Base-by-base conservation (phyloP, 306 rosid species). In the Prunus mongolica region DNA sequence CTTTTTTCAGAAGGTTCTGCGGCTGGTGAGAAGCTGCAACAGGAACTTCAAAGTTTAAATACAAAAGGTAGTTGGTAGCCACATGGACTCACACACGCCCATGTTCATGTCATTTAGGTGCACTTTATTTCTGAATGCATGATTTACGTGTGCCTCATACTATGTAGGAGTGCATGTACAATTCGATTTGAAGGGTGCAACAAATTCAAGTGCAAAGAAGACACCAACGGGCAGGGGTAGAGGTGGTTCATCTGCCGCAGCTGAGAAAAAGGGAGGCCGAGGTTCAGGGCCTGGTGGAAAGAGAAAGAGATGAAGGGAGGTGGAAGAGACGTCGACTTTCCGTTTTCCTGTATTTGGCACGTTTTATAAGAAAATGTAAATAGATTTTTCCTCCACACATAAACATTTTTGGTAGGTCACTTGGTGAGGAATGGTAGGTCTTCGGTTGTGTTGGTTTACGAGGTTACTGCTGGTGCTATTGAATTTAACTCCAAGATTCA, bases 11-110 rank as follows among this genome's bases (percentile, higher is more conserved):
- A 81, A 57, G 88, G 87, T 60, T 73, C 86, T 69, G 74, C 76
- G 30, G 75, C 81, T 56, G 91, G 90, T 14, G 93, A 89, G 90
- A 95, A 95, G 90, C 87, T 95, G 88, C 87, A 86, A 78, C 76
- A 84, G 71, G 99, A 88, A 81, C 97, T 95, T 79, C 85, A 86
- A 80, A 89, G 89, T 75, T 85, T 88, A 86, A 95, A 88, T 81
- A 85, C 88, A 45, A 89, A 91, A 84, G 97, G 99, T 95, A 78
- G 68, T 73, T 67, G 57, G 47, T 78, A 67, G 78, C 65, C 78
- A 44, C 49, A 75, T 45, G 54, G 81, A 52, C 54, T 72, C 55
- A 13, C 25, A 13, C 58, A 22, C 28, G 16, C 16, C 8, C 24
- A 15, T 63, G 0, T 14, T 46, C 38, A 11, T 49, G 56, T 46